phyloP scores from a whole-genome alignment of 1,284 basidiomycete genomes.

The Pseudozyma sp. region DNA sequence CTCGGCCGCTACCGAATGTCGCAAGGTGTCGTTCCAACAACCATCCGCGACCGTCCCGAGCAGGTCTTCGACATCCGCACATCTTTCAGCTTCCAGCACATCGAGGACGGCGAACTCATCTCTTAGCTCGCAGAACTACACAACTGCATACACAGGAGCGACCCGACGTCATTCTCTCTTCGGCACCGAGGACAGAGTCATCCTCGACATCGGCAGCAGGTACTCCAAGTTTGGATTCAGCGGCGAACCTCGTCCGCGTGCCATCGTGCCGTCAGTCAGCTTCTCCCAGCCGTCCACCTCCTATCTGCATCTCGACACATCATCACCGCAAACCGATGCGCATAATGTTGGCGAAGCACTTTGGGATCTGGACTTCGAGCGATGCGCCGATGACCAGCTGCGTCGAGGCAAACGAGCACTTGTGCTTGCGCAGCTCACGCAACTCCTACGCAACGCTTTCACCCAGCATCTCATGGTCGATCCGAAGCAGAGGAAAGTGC shows the following conservation, averaged over 20 bases:
- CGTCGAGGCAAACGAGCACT: slow-evolving; percentile 42
- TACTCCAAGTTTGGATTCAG: slow-evolving; percentile 62
- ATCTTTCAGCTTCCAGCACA: slow-evolving; percentile 6
- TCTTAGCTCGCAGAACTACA: slow-evolving; percentile 10
- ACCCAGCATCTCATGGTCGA: slow-evolving; percentile 83
- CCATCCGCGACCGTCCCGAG: slow-evolving; percentile 11
- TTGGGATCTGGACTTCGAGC: slow-evolving; percentile 59
- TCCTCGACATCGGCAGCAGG: slow-evolving; percentile 61
- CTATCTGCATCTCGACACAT: slow-evolving; percentile 20
- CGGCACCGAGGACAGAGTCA: slow-evolving; percentile 58
- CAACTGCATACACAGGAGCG: slow-evolving; percentile 28
- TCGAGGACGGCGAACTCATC: slow-evolving; percentile 5
- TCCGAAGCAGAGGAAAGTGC: slow-evolving; percentile 90
- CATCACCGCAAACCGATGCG: slow-evolving; percentile 11
- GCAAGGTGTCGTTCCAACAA: slow-evolving; percentile 39
- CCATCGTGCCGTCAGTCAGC: slow-evolving; percentile 68
- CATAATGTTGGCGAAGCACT: slow-evolving; percentile 34
- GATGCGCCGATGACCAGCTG: slow-evolving; percentile 35
- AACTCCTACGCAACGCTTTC: slow-evolving; percentile 54
- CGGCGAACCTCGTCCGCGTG: slow-evolving; percentile 62
- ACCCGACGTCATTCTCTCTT: slow-evolving; percentile 54
- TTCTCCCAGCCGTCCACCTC: slow-evolving; percentile 37
- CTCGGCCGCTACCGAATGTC: slow-evolving; percentile 15
- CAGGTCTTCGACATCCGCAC: slow-evolving; percentile 23
- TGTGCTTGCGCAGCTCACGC: slow-evolving; percentile 50